Conservation (phyloP, 345 rosid species). For the Eucalyptus sp. region DNA sequence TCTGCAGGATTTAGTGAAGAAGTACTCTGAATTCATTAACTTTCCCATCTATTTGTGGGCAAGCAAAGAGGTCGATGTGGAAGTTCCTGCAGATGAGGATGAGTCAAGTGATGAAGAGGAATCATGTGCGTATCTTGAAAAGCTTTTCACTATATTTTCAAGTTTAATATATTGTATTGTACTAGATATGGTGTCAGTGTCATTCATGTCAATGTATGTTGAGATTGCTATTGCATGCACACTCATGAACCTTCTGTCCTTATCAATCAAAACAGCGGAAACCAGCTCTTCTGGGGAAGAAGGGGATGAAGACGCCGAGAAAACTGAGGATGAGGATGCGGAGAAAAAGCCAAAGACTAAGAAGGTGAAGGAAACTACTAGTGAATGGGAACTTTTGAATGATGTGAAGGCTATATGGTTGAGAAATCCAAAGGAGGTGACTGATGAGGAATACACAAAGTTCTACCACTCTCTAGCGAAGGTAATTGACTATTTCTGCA, state of each 20-base stretch:
- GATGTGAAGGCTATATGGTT: slow-evolving; percentile 98
- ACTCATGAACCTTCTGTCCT: neutral
- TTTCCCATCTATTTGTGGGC: slow-evolving; percentile 94
- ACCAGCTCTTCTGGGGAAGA: slow-evolving; percentile 51
- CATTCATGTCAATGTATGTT: neutral
- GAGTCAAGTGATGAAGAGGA: slow-evolving; percentile 77
- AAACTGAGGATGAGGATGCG: slow-evolving; percentile 55
- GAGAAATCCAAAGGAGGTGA: slow-evolving; percentile 92
- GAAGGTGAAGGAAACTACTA: slow-evolving; percentile 66
- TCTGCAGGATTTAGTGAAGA: slow-evolving; percentile 87
- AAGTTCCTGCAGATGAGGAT: slow-evolving; percentile 83
- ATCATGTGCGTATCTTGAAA: slow-evolving; percentile 25
- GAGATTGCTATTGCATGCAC: neutral
- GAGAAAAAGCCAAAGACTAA: slow-evolving; percentile 79
- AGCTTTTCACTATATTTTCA: neutral
- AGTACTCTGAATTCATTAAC: slow-evolving; percentile 93
- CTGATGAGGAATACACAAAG: slow-evolving; percentile 84
- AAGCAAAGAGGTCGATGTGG: slow-evolving; percentile 87
- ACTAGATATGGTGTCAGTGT: neutral
- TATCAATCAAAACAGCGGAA: slow-evolving; percentile 22
- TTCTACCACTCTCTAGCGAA: slow-evolving; percentile 82
- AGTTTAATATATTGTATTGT: neutral
- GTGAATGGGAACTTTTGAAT: slow-evolving; percentile 91
- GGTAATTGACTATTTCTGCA: slow-evolving; percentile 21
- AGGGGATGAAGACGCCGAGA: slow-evolving; percentile 43